These are phyloP conservation scores for Skeletonema tropicum DNA, from an alignment of 108 stramenopile genomes.

Conservation along the genomic window DNA sequence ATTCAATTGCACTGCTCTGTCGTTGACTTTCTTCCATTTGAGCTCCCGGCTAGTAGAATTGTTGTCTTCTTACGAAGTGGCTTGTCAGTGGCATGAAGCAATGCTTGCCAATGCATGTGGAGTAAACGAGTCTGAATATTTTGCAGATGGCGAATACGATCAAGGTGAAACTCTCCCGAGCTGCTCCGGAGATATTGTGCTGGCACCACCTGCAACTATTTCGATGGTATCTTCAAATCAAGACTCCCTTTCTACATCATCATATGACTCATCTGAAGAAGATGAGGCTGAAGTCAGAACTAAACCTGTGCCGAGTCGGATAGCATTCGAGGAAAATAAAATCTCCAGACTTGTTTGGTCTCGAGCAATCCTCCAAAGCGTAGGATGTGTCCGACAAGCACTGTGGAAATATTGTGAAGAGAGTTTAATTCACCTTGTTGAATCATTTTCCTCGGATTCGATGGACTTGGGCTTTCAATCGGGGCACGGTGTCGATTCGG, in stretches of 20 bases:
- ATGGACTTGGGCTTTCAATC: slow-evolving; percentile 9
- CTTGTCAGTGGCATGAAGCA: slow-evolving; percentile 27
- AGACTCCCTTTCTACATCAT: slow-evolving; percentile 20
- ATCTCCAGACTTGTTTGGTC: slow-evolving; percentile 10
- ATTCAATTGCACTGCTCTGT: slow-evolving; percentile 10
- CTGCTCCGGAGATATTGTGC: background rate
- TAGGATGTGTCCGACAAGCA: slow-evolving; percentile 29
- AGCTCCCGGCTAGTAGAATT: slow-evolving; percentile 29
- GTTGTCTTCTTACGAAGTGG: slow-evolving; percentile 20
- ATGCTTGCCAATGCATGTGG: slow-evolving; percentile 10
- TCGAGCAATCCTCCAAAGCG: slow-evolving; percentile 9
- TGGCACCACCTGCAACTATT: slow-evolving; percentile 1
- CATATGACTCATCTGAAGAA: slow-evolving; percentile 6
- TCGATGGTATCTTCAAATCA: slow-evolving; percentile 41
- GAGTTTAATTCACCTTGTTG: slow-evolving; percentile 29
- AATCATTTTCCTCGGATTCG: slow-evolving; percentile 13
- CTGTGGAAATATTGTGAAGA: slow-evolving; percentile 37
- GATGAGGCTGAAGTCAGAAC: slow-evolving; percentile 15
- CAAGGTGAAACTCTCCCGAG: background rate
- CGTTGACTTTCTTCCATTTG: slow-evolving; percentile 35
- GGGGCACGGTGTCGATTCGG: slow-evolving; percentile 26
- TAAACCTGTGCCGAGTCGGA: slow-evolving; percentile 2
- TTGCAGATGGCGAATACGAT: background rate
- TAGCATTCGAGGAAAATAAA: slow-evolving; percentile 19
- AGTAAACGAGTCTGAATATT: background rate